phyloP scores from a whole-genome alignment of 192 early-diverging fungal genomes.

The Coemansia sp. region DNA sequence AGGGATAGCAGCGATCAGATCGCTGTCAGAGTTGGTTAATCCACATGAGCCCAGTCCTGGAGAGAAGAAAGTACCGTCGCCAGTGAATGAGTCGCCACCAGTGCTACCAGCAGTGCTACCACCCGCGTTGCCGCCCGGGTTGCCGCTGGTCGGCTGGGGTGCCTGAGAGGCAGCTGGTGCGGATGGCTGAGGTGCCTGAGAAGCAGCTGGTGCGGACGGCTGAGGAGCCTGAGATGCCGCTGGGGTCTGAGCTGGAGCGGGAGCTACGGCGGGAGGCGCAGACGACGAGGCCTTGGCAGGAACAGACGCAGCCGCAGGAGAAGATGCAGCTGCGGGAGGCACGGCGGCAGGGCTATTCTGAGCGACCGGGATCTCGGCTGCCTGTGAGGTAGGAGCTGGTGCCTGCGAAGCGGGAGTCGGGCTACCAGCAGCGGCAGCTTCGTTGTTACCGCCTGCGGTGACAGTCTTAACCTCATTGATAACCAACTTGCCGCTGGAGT shows the following conservation, averaged over 20 bases:
- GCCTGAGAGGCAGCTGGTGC: neutral
- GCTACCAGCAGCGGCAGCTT: neutral
- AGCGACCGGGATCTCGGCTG: neutral
- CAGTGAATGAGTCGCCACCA: conserved; percentile 39
- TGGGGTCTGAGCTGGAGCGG: neutral
- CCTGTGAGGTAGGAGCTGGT: neutral
- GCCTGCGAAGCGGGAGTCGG: neutral
- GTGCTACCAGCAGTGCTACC: neutral
- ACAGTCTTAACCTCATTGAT: conserved; percentile 36
- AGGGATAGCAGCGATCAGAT: conserved; percentile 62
- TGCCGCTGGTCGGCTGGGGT: conserved; percentile 7
- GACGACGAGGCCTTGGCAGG: neutral
- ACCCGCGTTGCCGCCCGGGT: neutral
- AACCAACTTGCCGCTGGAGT: conserved; percentile 12
- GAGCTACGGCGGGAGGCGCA: neutral
- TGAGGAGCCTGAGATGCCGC: neutral
- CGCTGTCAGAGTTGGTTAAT: conserved; percentile 39
- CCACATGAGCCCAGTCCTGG: conserved; percentile 64
- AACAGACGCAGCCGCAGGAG: neutral
- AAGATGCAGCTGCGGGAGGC: neutral
- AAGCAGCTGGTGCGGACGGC: neutral
- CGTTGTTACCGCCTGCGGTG: conserved; percentile 7
- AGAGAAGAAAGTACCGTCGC: conserved; percentile 63
- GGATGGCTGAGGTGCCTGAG: conserved; percentile 1
- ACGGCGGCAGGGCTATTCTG: neutral